Evolutionary conservation across 2,329 filamentous ascomycete species (phyloP).

Genomic region (Zalaria obscura): DNA sequence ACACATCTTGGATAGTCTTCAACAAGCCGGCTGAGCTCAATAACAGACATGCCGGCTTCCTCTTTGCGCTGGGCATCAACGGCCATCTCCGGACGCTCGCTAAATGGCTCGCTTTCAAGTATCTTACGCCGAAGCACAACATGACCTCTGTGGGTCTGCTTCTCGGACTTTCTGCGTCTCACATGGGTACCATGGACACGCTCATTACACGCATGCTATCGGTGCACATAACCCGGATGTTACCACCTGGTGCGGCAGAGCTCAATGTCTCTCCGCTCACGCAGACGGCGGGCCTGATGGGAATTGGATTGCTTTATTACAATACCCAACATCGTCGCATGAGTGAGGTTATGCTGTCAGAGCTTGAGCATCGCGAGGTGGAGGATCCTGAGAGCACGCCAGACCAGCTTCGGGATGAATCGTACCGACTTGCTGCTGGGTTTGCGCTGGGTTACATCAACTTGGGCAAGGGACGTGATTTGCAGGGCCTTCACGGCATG

Average conservation of each 20-base stretch:
- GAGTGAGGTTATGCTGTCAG: constrained; percentile 97
- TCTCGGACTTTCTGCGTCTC: constrained; percentile 81
- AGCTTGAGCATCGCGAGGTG: constrained; percentile 78
- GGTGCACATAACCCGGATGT: constrained; percentile 88
- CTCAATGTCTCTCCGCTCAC: constrained; percentile 85
- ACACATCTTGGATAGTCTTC: constrained; percentile 97
- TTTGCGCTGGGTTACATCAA: constrained; percentile 93
- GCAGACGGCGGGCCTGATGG: constrained; percentile 94
- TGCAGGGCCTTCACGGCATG: constrained; percentile 88
- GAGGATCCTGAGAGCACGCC: constrained; percentile 55
- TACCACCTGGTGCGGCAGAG: constrained; percentile 83
- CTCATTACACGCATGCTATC: constrained; percentile 85
- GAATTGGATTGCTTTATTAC: constrained; percentile 86
- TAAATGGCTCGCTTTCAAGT: constrained; percentile 98
- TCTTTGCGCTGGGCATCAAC: constrained; percentile 81
- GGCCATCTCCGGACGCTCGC: constrained; percentile 88
- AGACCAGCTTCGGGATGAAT: constrained; percentile 77
- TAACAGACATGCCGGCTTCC: constrained; percentile 89
- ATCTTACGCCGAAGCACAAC: constrained; percentile 95
- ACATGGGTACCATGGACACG: constrained; percentile 93
- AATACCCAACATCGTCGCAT: constrained; percentile 93
- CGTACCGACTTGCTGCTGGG: constrained; percentile 88
- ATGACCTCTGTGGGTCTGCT: constrained; percentile 98
- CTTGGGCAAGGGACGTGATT: constrained; percentile 73
- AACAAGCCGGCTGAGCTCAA: constrained; percentile 90